Percentiles rank a stretch among this genome's conserved stretches.
Conservation (phyloP, 2,329 filamentous ascomycete genomes). For the Dothideomycetes sp. region DNA sequence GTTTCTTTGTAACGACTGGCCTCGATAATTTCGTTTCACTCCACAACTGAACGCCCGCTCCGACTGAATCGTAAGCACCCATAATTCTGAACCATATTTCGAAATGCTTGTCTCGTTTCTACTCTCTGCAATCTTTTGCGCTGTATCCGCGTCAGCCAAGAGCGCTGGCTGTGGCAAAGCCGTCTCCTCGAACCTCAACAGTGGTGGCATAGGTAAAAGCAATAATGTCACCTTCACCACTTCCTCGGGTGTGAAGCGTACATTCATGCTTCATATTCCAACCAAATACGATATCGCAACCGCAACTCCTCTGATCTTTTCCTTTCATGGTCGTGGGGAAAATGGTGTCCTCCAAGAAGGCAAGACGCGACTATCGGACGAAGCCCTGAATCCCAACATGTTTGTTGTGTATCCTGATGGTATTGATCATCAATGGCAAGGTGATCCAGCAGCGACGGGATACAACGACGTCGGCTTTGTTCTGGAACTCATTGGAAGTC, state of each 20-base stretch:
- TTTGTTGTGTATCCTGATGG: constrained; percentile 36
- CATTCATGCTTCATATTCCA: constrained; percentile 28
- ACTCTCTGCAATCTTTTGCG: too few species aligned
- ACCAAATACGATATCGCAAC: constrained; percentile 26
- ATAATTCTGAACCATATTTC: too few species aligned
- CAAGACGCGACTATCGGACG: constrained; percentile 35
- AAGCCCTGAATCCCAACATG: constrained; percentile 31
- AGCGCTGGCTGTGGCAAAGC: constrained; percentile 13
- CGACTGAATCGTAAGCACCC: too few species aligned
- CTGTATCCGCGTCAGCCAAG: too few species aligned
- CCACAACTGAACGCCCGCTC: too few species aligned
- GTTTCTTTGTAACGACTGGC: too few species aligned
- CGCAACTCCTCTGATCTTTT: constrained; percentile 33
- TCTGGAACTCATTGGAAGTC: constrained; percentile 26
- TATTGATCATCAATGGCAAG: constrained; percentile 26
- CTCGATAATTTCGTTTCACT: too few species aligned
- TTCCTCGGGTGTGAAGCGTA: constrained; percentile 15
- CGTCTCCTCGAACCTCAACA: constrained; percentile 10
- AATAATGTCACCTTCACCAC: constrained; percentile 14
- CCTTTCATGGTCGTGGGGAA: constrained; percentile 35
- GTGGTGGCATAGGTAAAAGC: constrained; percentile 12
- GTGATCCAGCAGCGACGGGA: constrained; percentile 28
- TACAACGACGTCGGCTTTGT: constrained; percentile 34
- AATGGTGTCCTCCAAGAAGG: constrained; percentile 27
- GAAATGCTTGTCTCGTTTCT: too few species aligned